Base-by-base conservation (phyloP, 805 yeast genomes). In the Geotrichum ghanense region DNA sequence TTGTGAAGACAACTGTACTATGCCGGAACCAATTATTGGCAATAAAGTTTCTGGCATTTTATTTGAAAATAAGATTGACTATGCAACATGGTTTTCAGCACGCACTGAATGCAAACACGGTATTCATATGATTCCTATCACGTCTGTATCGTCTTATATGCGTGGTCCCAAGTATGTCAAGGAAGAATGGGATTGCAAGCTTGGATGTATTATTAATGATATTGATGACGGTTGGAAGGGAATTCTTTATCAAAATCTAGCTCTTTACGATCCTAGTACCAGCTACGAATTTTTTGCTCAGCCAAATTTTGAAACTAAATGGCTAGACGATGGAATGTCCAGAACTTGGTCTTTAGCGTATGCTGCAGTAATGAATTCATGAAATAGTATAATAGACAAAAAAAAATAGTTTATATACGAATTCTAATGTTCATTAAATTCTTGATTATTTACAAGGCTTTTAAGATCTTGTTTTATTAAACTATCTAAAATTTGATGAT, bases 311-410 rank as follows among this genome's bases (percentile, higher is more conserved):
- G 60, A 69, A 35, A 64, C 65, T 16, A 56, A 63, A 3, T 73
- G 72, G 53, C 73, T 88, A 44, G 95, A 88, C 58, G 73, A 73
- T 49, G 96, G 95, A 1, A 85, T 83, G 73, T 78, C 89, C 22
- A 68, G 78, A 49, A 81, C 95, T 0, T 87, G 95, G 94, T 75
- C 87, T 1, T 67, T 86, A 49, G 78, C 92, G 0, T 85, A 75
- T 56, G 70, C 83, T 44, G 53, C 46, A 10, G 48, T 46, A n/a
- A 41, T 31, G 37, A 31, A 31, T 31, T 16, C 37, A 6, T 31
- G 14, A 31, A n/a, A 10, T n/a, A n/a, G n/a, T n/a, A n/a, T n/a
- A n/a, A n/a, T n/a, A n/a, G n/a, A n/a, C n/a, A n/a, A n/a, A n/a
- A n/a, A n/a, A n/a, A n/a, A n/a, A n/a, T n/a, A n/a, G n/a, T n/a